A percentile compares a stretch with the other conserved stretches of the same genome.
These are phyloP conservation scores for Trichosporon asahii DNA, from an alignment of 1,284 basidiomycete species.

Conservation along the genomic window DNA sequence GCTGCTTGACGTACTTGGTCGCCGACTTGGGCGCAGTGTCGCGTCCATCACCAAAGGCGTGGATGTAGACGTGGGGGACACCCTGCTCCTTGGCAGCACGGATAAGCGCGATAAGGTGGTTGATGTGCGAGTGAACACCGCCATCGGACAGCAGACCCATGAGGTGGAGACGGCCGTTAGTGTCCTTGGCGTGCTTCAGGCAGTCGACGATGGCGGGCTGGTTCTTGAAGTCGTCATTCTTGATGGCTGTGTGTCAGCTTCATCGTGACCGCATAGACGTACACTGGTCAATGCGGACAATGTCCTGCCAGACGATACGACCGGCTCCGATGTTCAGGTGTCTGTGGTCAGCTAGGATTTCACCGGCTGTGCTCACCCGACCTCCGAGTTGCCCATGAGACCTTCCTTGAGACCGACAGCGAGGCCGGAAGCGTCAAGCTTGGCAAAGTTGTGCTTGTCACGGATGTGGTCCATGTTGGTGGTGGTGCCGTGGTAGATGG, in stretches of 20 bases:
- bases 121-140: constrained; percentile 90
- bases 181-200: constrained; percentile 72
- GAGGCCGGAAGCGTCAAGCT: constrained; percentile 75
- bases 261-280: constrained; percentile 18
- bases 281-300: constrained; percentile 79
- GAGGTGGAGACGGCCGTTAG: constrained; percentile 74
- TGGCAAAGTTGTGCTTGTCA: constrained; percentile 67
- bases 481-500: constrained; percentile 75
- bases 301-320: constrained; percentile 90
- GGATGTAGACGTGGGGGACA: constrained; percentile 78
- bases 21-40: constrained; percentile 83
- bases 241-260: constrained; percentile 60
- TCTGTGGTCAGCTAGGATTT: constrained; percentile 51
- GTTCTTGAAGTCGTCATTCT: constrained; percentile 80
- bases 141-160: constrained; percentile 86
- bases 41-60: constrained; percentile 81
- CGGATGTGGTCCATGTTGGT: constrained; percentile 82
- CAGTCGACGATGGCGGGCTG: constrained; percentile 67
- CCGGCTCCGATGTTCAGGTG: constrained; percentile 91
- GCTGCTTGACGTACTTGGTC: constrained; percentile 66
- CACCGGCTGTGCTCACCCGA: constrained; percentile 60
- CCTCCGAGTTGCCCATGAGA: constrained; percentile 93
- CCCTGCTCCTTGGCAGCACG: constrained; percentile 79
- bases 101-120: constrained; percentile 77
- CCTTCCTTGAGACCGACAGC: constrained; percentile 85